Base-by-base conservation (phyloP, 1,139 yeast species). In the Saccharomycopsis crataegensis region DNA sequence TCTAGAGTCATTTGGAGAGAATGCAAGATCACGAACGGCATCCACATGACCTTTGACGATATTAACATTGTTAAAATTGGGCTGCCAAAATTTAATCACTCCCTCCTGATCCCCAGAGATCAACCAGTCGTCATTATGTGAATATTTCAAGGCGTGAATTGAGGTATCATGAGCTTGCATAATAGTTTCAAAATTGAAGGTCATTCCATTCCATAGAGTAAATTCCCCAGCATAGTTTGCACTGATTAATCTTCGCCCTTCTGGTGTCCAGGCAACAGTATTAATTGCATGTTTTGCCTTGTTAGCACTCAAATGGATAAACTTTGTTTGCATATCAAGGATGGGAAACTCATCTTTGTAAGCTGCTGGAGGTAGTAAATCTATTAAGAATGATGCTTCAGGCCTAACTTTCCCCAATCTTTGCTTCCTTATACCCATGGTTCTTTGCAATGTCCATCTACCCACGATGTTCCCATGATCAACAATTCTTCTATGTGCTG, bases 131-230 rank as follows among this genome's bases (percentile, higher is more conserved):
- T 90, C 97, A 59, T 86, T 86, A 66, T 90, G 96, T 9, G 94
- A 83, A 68, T 91, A 94, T 59, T 80, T 78, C 65, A 89, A 72
- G 0, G 94, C 76, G 36, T 93, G 77, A 38, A 93, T 86, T 0
- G 97, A 91, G 58, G 86, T 78, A 66, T 94, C 99, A 69, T 94
- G 99, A 0, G 99, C 98, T 72, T 93, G 99, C 94, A 91, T 93
- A 61, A 94, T 90, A 51, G 96, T 88, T 67, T 93, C 99, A 65
- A 93, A 91, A 65, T 89, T 90, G 71, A 93, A 93, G 6, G 96
- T 86, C 77, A 87, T 79, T 12, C 98, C 98, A 67, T 91, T 91
- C 99, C 99, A 93, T 45, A 93, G 74, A 6, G 99, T 91, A 68
- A 93, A 91, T 66, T 93, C 99, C 38, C 99, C 99, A 59, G 90